Percentiles rank a stretch among this genome's conserved stretches.
Conservation (phyloP, 2,329 filamentous ascomycete genomes). For the Ophiostoma montium region DNA sequence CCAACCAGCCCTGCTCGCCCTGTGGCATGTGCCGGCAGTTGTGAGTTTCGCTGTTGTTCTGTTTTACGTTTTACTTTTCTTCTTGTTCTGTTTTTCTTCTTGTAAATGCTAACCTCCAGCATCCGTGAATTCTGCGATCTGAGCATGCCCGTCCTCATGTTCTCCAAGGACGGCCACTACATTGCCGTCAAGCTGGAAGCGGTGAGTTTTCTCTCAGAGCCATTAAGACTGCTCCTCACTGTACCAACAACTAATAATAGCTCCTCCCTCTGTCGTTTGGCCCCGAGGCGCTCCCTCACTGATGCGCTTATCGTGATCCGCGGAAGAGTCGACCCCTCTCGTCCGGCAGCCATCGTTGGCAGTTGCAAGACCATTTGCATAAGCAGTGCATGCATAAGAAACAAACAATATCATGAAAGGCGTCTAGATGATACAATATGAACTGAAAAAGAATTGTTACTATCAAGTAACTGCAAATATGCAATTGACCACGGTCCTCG, state of each 20-base stretch:
- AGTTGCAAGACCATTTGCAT: too few species aligned
- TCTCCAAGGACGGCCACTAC: conserved; percentile 65
- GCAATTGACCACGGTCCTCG: not conserved
- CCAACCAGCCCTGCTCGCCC: conserved; percentile 46
- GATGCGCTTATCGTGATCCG: not conserved
- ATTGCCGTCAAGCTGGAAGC: conserved; percentile 56
- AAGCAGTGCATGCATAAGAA: too few species aligned
- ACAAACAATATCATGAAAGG: too few species aligned
- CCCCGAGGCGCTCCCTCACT: conserved; percentile 35
- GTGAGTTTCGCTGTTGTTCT: conserved; percentile 32
- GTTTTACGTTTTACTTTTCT: not conserved
- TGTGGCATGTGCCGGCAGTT: conserved; percentile 97
- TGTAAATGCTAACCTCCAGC: conserved; percentile 23
- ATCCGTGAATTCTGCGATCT: conserved; percentile 63
- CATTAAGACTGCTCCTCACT: too few species aligned
- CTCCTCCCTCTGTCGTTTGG: conserved; percentile 56
- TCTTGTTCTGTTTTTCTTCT: not conserved
- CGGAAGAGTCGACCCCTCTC: not conserved
- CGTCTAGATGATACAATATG: too few species aligned
- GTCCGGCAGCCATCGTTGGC: not conserved
- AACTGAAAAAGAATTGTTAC: not conserved
- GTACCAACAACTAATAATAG: conserved; percentile 29
- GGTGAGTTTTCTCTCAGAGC: too few species aligned
- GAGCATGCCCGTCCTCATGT: conserved; percentile 78
- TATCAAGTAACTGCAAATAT: not conserved